Percentiles rank a stretch among this genome's conserved stretches.
Evolutionary conservation across 208 protist species (phyloP).

Genomic region (Spongospora subterranea): DNA sequence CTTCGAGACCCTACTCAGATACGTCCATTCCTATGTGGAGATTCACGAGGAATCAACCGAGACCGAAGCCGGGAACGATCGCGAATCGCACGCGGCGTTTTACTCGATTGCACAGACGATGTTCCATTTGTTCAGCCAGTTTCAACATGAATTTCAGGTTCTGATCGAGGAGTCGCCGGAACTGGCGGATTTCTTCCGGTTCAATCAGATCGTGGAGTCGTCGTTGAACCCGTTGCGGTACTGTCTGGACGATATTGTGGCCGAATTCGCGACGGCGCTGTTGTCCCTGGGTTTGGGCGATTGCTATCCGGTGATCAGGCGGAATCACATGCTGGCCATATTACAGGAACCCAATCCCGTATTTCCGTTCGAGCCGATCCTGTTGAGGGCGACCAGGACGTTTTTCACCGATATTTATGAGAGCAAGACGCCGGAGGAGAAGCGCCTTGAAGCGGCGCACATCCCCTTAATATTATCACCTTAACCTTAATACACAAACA

Average conservation of each 20-base stretch:
- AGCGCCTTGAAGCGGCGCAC: too few relatives aligned
- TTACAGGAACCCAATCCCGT: too few relatives aligned
- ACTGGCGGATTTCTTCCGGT: slow-evolving; percentile 35
- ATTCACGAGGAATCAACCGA: neutral
- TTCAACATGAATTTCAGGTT: neutral
- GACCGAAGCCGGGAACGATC: neutral
- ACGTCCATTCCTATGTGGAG: slow-evolving; percentile 22
- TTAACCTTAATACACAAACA: too few relatives aligned
- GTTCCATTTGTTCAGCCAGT: slow-evolving; percentile 35
- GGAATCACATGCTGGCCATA: slow-evolving; percentile 1
- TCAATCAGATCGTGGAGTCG: slow-evolving; percentile 21
- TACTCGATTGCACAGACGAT: neutral
- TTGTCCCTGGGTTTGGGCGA: slow-evolving; percentile 33
- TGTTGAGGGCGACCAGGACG: neutral
- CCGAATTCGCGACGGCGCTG: slow-evolving; percentile 22
- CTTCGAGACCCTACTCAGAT: slow-evolving; percentile 18
- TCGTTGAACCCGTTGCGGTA: slow-evolving; percentile 4
- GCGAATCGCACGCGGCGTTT: neutral
- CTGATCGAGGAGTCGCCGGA: slow-evolving; percentile 27
- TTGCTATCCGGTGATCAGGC: slow-evolving; percentile 45
- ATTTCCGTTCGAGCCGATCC: neutral
- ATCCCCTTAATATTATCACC: too few relatives aligned
- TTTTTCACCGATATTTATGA: neutral
- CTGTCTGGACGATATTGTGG: neutral
- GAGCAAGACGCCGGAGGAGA: too few relatives aligned